Base-by-base conservation (phyloP, 2,329 filamentous ascomycete genomes). In the Diaporthe citrichinensis region DNA sequence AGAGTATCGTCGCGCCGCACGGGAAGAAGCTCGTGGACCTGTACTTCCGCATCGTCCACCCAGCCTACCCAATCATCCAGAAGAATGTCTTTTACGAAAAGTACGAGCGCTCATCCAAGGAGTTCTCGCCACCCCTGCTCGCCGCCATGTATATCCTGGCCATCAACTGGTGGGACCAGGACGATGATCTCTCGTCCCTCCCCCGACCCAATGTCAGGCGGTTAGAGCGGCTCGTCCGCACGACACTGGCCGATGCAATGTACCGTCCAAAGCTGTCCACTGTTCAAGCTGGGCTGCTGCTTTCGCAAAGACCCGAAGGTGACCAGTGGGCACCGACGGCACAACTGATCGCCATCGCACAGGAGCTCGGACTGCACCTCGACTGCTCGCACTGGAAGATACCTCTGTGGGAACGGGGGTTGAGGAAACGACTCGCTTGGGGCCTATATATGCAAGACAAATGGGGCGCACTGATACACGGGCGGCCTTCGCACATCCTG, bases 401-500 rank as follows among this genome's bases (percentile, higher is more conserved):
- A 57, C 91, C 91, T 2, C 82, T 84, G 0, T 93, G 91, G 91
- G 92, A 93, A 79, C 88, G 90, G 72, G 89, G 91, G 0, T 83
- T 93, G 25, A 85, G 92, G 20, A 90, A 90, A 78, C 84, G 92
- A 20, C 83, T 93, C 0, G 91, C 90, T 0, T 94, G 92, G 92
- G 91, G 88, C 2, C 81, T 92, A 0, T 93, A 89, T 77, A 91
- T 92, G 86, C 91, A 93, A 79, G 92, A 93, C 78, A 84, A 90
- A 84, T 98, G 95, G 95, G 94, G 94, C 23, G 93, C 95, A 2
- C 87, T 98, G 28, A 92, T 97, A 34, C 94, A 97, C 80, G 95
- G 95, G 62, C 92, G 95, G 15, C 95, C 95, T 0, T 97, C 95
- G 6, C 95, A 97, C 78, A 90, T 92, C 55, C 90, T 90, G 78